Evolutionary conservation across 2,329 filamentous ascomycete genomes (phyloP), one percentile per base, ranked within the genome.

Genomic region (Colletotrichum paranaense): DNA sequence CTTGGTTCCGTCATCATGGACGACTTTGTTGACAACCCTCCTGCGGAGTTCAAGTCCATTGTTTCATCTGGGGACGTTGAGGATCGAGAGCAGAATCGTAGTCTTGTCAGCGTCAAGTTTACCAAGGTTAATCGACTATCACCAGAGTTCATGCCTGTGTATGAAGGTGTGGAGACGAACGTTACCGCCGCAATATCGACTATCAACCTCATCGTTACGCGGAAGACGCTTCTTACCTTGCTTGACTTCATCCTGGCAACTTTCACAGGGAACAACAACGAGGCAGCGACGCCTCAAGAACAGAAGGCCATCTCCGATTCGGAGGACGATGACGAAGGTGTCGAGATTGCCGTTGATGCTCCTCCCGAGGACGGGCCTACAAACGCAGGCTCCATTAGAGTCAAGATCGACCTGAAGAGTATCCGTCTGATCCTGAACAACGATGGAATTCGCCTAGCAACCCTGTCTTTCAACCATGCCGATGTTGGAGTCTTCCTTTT

Each of bases 401-500:
- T 99, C 82, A 97, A 97, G 82, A 92, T 97, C 55, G 93, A 98
- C 74, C 85, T 99, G 75, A 97, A 97, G 84, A 95, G 94, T 85
- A 98, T 99, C 75, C 91, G 95, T 2, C 88, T 99, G 32, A 96
- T 99, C 75, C 87, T 99, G 68, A 99, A 99, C 81, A 98, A 99
- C 76, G 97, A 99, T 81, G 97, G 97, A 0, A 97, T 98, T 71
- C 92, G 97, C 30, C 88, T 99, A 32, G 97, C 97, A 32, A 99
- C 97, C 0, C 84, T 99, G 22, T 97, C 95, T 67, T 91, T 99
- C 78, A 97, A 95, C 76, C 96, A 97, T 73, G 97, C 95, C 2
- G 94, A 98, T 80, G 93, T 98, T 42, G 94, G 94, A 1, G 92
- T 99, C 7, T 97, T 97, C 84, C 86, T 99, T 5, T 91, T 93